phyloP scores from a whole-genome alignment of 176 grass and related monocot species.

The Triticum dicoccoides region DNA sequence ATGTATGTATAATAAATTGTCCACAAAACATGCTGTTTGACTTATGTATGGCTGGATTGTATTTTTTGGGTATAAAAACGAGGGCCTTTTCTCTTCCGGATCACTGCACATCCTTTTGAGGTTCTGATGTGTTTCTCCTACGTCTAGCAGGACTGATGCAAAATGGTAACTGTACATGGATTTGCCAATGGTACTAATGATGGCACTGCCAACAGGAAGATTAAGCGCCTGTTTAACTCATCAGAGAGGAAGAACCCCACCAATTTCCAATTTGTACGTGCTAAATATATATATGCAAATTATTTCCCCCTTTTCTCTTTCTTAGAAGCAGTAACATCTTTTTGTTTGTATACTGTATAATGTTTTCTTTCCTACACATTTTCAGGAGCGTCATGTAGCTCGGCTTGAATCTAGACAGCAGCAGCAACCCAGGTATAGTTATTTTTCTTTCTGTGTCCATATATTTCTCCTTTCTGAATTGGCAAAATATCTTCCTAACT shows the following conservation, averaged over 20 bases:
- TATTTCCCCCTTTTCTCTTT: neutral
- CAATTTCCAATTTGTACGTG: conserved; percentile 48
- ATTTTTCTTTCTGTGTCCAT: neutral
- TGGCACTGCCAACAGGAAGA: conserved; percentile 33
- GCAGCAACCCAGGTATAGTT: conserved; percentile 34
- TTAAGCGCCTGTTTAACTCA: conserved; percentile 24
- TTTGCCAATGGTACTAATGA: conserved; percentile 12
- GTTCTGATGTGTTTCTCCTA: conserved; percentile 22
- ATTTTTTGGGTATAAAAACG: neutral
- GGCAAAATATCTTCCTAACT: neutral
- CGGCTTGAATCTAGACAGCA: conserved; percentile 45
- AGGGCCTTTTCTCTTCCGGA: neutral
- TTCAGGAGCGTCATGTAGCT: conserved; percentile 50
- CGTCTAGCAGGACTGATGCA: conserved; percentile 41
- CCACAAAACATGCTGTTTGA: neutral
- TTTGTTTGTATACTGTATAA: neutral
- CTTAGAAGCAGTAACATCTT: neutral
- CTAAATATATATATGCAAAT: neutral
- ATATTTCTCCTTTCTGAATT: conserved; percentile 12
- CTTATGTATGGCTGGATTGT: neutral
- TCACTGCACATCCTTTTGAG: neutral
- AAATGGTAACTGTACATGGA: conserved; percentile 32
- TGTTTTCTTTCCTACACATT: neutral
- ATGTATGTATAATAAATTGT: neutral
- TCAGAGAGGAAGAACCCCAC: conserved; percentile 50